Evolutionary conservation across 2,329 filamentous ascomycete genomes (phyloP), one percentile per base, ranked within the genome.

Genomic region (Microcyclosporella mali): DNA sequence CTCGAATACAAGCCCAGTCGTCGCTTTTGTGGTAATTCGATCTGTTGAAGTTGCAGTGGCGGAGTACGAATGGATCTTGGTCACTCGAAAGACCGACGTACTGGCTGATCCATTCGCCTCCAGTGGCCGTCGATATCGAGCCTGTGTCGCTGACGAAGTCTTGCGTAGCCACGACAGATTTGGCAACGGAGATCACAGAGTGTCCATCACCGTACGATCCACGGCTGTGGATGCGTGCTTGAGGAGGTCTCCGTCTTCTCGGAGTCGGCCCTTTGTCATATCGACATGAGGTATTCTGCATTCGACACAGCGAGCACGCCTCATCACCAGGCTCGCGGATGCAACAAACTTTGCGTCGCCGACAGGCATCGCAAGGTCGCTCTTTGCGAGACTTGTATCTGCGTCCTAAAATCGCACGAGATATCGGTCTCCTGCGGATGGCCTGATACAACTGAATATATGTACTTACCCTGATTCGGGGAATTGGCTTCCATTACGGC

Each of bases 381-480:
- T 55, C 50, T 33, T 51, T 55, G 12, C 52, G 41, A n/a, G 45
- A 49, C 40, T 55, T 55, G 37, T 55, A 55, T 21, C 47, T 52
- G 12, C 52, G 46, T 33, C 52, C 52, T 25, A 21, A 17, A 25
- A 25, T 6, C 9, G 21, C 21, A 25, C 21, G 21, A 25, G 9
- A 9, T 6, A 25, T 25, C 21, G 21, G 21, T 25, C 6, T 25
- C 21, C 9, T 4, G 21, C 4, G 21, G 21, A 9, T 25, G 21
- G 21, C 21, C 21, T 25, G 21, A 25, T 25, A 9, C 6, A 9
- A 6, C 21, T 25, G 21, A 9, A 25, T 25, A 9, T 4, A 25
- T 25, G 21, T n/a, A n/a, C 21, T 25, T 25, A 25, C 21, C 21
- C 21, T 42, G 36, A 30, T 18, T 47, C 29, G 44, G 19, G n/a